phyloP scores from a whole-genome alignment of 371 early-diverging fungal species.

The Polyrhizophydium stewartii region DNA sequence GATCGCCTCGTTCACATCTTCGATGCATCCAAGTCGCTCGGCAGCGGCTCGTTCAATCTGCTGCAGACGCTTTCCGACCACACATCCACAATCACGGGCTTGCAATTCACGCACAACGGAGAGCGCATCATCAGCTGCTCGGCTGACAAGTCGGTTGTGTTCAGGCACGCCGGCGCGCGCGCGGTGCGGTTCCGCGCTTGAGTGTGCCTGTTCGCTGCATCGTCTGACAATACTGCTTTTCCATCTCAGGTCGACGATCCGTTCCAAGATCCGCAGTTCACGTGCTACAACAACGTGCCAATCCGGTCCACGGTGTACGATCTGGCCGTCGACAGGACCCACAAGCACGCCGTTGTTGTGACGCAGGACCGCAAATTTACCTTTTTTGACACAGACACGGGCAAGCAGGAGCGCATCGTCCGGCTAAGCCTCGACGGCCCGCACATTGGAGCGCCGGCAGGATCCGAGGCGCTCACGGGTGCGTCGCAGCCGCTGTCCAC shows the following conservation, averaged over 20 bases:
- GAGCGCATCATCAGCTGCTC: constrained; percentile 69
- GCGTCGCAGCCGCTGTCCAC: neutral
- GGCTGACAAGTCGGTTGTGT: constrained; percentile 82
- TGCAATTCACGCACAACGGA: constrained; percentile 64
- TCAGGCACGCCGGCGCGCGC: constrained; percentile 39
- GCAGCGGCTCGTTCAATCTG: constrained; percentile 46
- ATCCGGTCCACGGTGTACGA: constrained; percentile 72
- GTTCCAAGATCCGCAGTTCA: neutral
- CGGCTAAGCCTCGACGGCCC: constrained; percentile 17
- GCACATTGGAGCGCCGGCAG: too few relatives aligned
- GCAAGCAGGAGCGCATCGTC: constrained; percentile 25
- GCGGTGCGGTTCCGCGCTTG: neutral
- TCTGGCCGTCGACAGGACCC: constrained; percentile 28
- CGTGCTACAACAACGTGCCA: constrained; percentile 60
- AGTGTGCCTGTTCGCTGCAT: neutral
- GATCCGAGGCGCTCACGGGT: too few relatives aligned
- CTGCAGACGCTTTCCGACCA: constrained; percentile 83
- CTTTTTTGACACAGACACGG: neutral
- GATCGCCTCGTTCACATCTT: constrained; percentile 81
- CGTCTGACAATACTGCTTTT: neutral
- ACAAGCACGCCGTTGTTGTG: constrained; percentile 24
- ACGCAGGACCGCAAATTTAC: constrained; percentile 62
- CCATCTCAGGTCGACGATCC: neutral
- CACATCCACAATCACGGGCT: constrained; percentile 76
- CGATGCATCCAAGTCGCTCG: constrained; percentile 28